phyloP scores from a whole-genome alignment of 129 eudicot genomes.

The Artemisia tridentata region DNA sequence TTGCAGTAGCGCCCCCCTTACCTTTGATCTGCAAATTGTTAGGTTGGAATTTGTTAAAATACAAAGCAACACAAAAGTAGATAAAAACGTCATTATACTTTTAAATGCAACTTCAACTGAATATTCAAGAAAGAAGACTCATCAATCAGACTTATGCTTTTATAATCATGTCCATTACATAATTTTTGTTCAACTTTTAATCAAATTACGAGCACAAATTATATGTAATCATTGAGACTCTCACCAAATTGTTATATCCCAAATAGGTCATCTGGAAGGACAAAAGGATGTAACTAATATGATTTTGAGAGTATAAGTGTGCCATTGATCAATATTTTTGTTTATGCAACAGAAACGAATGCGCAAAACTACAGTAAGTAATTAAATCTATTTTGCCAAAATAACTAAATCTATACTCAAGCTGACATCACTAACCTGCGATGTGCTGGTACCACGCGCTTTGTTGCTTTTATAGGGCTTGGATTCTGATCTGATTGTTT shows the following conservation, averaged over 20 bases:
- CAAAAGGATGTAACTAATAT: not conserved
- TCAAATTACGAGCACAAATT: not conserved
- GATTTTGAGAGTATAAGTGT: not conserved
- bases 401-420: slow-evolving; percentile 12
- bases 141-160: not conserved
- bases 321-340: not conserved
- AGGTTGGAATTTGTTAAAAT: slow-evolving; percentile 7
- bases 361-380: not conserved
- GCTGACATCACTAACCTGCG: slow-evolving; percentile 53
- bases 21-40: slow-evolving; percentile 55
- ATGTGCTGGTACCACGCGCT: slow-evolving; percentile 74
- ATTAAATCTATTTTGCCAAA: not conserved
- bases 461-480: slow-evolving; percentile 46
- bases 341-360: not conserved
- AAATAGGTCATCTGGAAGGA: too few species aligned
- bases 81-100: not conserved
- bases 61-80: not conserved
- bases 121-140: not conserved
- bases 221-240: not conserved
- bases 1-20: slow-evolving; percentile 63
- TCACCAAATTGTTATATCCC: too few species aligned
- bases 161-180: not conserved
- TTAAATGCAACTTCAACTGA: not conserved
- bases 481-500: slow-evolving; percentile 43
- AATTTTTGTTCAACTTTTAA: not conserved